Evolutionary conservation across 1,139 yeast genomes (phyloP).

Genomic region (Taphrina populina): DNA sequence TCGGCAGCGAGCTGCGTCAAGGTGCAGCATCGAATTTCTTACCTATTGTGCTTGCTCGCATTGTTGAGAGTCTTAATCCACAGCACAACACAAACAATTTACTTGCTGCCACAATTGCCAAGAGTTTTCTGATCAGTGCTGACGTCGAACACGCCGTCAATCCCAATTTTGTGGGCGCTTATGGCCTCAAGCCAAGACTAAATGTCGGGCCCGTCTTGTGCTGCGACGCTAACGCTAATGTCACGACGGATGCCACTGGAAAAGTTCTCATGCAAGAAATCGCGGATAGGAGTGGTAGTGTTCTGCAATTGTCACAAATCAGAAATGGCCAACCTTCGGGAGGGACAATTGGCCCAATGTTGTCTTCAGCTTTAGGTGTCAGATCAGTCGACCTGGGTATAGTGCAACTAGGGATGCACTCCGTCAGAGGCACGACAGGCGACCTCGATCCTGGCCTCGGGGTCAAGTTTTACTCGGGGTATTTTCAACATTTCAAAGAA

Average conservation of each 20-base stretch:
- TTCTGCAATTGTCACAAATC: conserved; percentile 74
- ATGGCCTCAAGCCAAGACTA: conserved; percentile 74
- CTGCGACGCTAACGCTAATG: conserved; percentile 90
- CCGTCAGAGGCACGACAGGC: conserved; percentile 92
- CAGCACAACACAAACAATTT: conserved; percentile 14
- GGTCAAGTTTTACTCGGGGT: conserved; percentile 36
- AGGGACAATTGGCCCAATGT: conserved; percentile 91
- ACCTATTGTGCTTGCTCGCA: conserved; percentile 54
- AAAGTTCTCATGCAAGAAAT: conserved; percentile 69
- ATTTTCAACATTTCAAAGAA: conserved; percentile 35
- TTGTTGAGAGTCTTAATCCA: conserved; percentile 40
- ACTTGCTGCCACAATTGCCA: conserved; percentile 50
- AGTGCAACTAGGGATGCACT: conserved; percentile 94
- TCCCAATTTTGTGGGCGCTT: conserved; percentile 77
- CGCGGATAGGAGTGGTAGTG: conserved; percentile 48
- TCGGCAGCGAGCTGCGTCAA: conserved; percentile 90
- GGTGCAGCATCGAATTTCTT: conserved; percentile 93
- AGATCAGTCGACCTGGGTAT: conserved; percentile 90
- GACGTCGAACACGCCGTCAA: conserved; percentile 98
- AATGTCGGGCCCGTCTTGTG: conserved; percentile 92
- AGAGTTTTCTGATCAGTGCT: conserved; percentile 84
- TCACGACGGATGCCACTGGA: conserved; percentile 91
- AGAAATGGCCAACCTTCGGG: conserved; percentile 94
- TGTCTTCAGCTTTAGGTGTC: conserved; percentile 83
- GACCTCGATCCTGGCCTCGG: conserved; percentile 44